A percentile compares a stretch with the other conserved stretches of the same genome.
Conservation (phyloP, 23 red algal species). For the Gracilaria gracilis region DNA sequence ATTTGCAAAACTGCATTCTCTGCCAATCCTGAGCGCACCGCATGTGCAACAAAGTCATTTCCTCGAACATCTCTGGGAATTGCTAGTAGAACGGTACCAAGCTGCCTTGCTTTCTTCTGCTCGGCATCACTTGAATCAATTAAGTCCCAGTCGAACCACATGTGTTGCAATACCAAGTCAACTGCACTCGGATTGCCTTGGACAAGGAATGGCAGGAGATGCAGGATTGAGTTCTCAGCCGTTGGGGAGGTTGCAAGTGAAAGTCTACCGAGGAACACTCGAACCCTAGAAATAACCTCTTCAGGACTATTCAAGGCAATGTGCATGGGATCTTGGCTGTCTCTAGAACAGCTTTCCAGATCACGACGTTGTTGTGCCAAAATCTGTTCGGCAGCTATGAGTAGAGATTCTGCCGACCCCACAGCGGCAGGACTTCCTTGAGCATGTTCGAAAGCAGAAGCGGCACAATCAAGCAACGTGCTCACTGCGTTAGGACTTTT, state of each 20-base stretch:
- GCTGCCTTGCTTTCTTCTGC: slow-evolving; percentile 56
- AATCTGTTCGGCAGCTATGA: slow-evolving; percentile 67
- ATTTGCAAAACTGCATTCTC: slow-evolving; percentile 63
- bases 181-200: slow-evolving; percentile 64
- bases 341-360: slow-evolving; percentile 31
- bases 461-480: slow-evolving; percentile 76
- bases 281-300: slow-evolving; percentile 69
- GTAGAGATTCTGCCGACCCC: slow-evolving; percentile 65
- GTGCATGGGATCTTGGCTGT: slow-evolving; percentile 16
- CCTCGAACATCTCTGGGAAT: slow-evolving; percentile 65
- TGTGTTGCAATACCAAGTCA: slow-evolving; percentile 57
- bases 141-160: slow-evolving; percentile 49
- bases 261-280: slow-evolving; percentile 75
- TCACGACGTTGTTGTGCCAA: slow-evolving; percentile 66
- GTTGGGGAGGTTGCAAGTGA: slow-evolving; percentile 56
- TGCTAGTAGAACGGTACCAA: slow-evolving; percentile 69
- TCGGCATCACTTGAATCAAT: slow-evolving; percentile 53
- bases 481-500: slow-evolving; percentile 63
- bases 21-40: slow-evolving; percentile 30
- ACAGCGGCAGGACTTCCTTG: slow-evolving; percentile 67
- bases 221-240: slow-evolving; percentile 67
- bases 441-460: slow-evolving; percentile 70
- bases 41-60: slow-evolving; percentile 38
- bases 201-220: slow-evolving; percentile 76
- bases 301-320: slow-evolving; percentile 42